Base-by-base conservation (phyloP, 2,329 filamentous ascomycete genomes). In the Bipolaris bicolor region DNA sequence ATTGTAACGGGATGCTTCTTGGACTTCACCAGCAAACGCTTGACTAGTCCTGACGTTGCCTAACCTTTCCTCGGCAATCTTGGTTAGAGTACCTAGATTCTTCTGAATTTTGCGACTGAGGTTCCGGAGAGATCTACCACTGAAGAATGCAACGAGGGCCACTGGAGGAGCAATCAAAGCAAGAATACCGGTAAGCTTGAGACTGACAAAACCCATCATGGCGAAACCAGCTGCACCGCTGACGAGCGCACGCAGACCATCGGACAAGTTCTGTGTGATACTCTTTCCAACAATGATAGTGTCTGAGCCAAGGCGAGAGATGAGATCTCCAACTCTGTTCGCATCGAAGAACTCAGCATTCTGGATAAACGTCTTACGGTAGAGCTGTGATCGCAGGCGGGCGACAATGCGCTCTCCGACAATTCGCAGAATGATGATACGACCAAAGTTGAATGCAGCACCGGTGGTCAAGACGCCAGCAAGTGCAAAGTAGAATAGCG, bases 321-420 rank as follows among this genome's bases (percentile, higher is more conserved):
- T 97, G 67, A 99, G 81, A 74, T 99, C 95, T 75, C 95, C 95
- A 24, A 97, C 93, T 24, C 95, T 86, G 79, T 99, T 99, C 37
- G 95, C 95, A 74, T 99, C 95, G 72, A 99, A 99, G 80, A 99
- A 99, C 72, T 98, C 95, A 57, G 95, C 95, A 76, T 99, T 95
- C 76, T 99, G 95, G n/a, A 95, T 85, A 68, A 96, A 96, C 0
- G 95, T 99, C 63, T 90, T 87, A 64, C 92, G 87, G 80, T 96
- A 99, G 3, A 99, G 86, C 72, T 92, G 90, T 15, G 93, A 94
- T 59, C 95, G 87, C 53, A 99, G 83, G 66, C 94, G 87, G 10
- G 94, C 89, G 52, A 99, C 95, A 57, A 99, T 95, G 40, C 95
- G 86, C 78, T 99, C 95, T 62, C 95, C 96, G 7, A 99, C 91